Base-by-base conservation (phyloP, 495 filamentous ascomycete genomes). In the Parmelia sp. region DNA sequence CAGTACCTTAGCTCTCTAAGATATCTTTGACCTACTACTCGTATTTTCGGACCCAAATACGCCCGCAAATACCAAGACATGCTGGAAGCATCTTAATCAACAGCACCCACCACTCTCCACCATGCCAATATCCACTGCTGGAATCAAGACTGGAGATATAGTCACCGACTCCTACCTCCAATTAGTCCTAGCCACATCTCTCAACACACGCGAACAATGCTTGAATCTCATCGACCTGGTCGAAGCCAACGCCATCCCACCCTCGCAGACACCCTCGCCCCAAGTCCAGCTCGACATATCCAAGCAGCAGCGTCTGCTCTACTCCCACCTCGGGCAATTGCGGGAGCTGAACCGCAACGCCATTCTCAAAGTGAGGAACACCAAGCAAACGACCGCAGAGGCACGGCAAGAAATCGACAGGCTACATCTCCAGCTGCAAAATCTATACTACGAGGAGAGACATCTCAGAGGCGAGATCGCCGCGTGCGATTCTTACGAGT, bases 381-480 rank as follows among this genome's bases (percentile, higher is more conserved):
- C 92, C 40, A 98, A 97, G 72, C 83, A 86, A 59, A 78, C 83
- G 69, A 97, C 95, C 12, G 88, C 89, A 36, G 91, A 96, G 72
- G 89, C 87, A 37, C 86, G 93, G 31, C 88, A 91, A 72, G 92
- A 96, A 74, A 90, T 97, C 60, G 94, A 98, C 71, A 83, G 86
- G 60, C 80, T 97, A 64, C 92, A 97, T 77, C 83, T 98, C 25
- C 88, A 95, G 72, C 80, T 97, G 35, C 92, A 97, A 74, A 98
- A 98, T 73, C 80, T 98, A 31, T 93, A 95, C 75, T 98, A 98
- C 74, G 94, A 98, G 74, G 91, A 96, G 74, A 82, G 90, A 64
- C 90, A 96, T 76, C 78, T 98, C 64, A 84, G 86, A 55, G 90
- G 90, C 29, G 95, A 98, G 75, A 97, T 98, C 67, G 78, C 83